Base-by-base conservation (phyloP, 495 filamentous ascomycete genomes). In the Trypethelium eluteriae region DNA sequence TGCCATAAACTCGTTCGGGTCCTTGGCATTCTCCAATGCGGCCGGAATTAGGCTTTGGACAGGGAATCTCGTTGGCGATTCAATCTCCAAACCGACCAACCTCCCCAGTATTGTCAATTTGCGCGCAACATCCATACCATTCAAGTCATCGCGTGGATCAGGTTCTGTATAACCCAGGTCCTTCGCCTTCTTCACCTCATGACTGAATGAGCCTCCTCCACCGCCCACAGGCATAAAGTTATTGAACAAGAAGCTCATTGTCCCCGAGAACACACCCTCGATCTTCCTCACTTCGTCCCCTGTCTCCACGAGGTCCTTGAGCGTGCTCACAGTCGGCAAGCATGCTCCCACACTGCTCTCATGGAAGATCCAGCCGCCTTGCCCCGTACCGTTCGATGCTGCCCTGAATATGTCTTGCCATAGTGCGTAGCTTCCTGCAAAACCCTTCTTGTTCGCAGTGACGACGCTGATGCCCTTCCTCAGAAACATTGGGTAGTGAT, bases 391-490 rank as follows among this genome's bases (percentile, higher is more conserved):
- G 41, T 76, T 78, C 9, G 68, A 59, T 1, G 77, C 86, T 0
- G 87, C 81, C 18, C 79, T 73, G 74, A 93, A 91, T 72, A 97
- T 96, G 59, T 85, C 83, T 68, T 89, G 80, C 91, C 92, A 98
- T 59, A 96, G 79, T 64, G 83, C 78, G 64, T 89, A 82, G 39
- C 82, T 84, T 41, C 85, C 83, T 2, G 90, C 93, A 77, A 98
- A 98, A 3, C 89, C 93, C 77, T 98, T 97, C 81, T 98, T 98
- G 82, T 96, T 98, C 14, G 94, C 92, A 0, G 94, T 98, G 39
- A 96, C 92, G 74, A 98, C 84, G 70, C 83, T 89, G 78, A 98
- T 88, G 11, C 93, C 93, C 39, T 84, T 80, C 65, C 81, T 79
- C 66, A 98, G 83, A 75, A 93, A 89, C 25, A 79, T 69, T 2